Evolutionary conservation across 208 protist genomes (phyloP), one percentile per base, ranked within the genome.

Genomic region (Eutreptiella sp.): DNA sequence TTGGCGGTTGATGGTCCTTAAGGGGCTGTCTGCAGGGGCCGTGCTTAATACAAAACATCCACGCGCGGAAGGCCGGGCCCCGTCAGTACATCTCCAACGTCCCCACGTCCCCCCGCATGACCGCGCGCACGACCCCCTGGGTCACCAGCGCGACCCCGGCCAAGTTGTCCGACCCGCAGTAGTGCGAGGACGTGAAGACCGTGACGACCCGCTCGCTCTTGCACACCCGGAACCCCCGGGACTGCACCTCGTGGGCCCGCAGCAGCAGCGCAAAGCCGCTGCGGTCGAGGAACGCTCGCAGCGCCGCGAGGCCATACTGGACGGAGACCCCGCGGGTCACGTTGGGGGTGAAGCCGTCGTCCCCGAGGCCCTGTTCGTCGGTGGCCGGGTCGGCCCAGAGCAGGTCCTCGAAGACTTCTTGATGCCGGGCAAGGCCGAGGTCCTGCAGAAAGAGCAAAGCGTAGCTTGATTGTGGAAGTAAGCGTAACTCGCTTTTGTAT

Each of bases 221-320:
- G 16, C 31, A 7, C n/a, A 57, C 50, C 9, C 50, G 31, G n/a
- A 57, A 9, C 31, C 50, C 50, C 11, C 28, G 14, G 11, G 7
- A n/a, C 29, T 57, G 50, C 21, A 57, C 33, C 50, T 57, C 31
- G 36, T 57, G 50, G 9, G 11, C 50, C n/a, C 50, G 31, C 14
- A 57, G 21, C 7, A 57, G n/a, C n/a, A 57, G 36, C 21, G 7
- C 14, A n/a, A 57, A 47, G 36, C 29, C 29, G 29, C 39, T 54
- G 31, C n/a, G 11, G 7, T 31, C 50, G 16, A 57, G n/a, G 29
- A 57, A 57, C n/a, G 7, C 36, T 11, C 39, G n/a, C n/a, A 57
- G 11, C 9, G 50, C 31, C 36, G 14, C 39, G 36, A 11, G 11
- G 14, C 21, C 39, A 26, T 53, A 57, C 16, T 41, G 14, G 31